phyloP scores from a whole-genome alignment of 352 stramenopile species.

The Phytophthora nicotianae region DNA sequence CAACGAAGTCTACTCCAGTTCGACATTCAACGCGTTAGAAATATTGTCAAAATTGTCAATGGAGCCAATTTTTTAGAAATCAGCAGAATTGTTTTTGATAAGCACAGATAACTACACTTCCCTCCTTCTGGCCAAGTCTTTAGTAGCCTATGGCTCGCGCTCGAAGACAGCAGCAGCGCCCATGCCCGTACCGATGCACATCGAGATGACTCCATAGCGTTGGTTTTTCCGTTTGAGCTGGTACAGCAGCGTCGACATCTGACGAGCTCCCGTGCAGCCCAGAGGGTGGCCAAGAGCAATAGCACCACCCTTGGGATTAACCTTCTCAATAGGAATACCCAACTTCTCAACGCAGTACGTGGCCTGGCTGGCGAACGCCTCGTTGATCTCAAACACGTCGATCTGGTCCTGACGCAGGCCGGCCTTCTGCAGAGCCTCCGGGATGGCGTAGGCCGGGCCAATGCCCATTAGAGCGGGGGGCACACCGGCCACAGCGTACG shows the following conservation, averaged over 20 bases:
- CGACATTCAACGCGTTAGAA: constrained; percentile 1
- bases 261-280: constrained; percentile 88
- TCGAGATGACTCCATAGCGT: constrained; percentile 91
- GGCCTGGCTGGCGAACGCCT: constrained; percentile 91
- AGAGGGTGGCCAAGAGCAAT: constrained; percentile 92
- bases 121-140: constrained; percentile 3
- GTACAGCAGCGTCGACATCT: constrained; percentile 92
- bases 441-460: constrained; percentile 83
- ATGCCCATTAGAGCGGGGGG: constrained; percentile 90
- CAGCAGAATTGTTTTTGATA: constrained; percentile 21
- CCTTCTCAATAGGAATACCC: constrained; percentile 75
- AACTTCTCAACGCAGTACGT: constrained; percentile 86
- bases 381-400: constrained; percentile 93
- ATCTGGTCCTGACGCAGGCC: constrained; percentile 76
- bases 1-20: background rate
- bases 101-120: constrained; percentile 14
- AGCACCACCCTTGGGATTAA: constrained; percentile 91
- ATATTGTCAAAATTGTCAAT: no score
- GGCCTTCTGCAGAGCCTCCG: constrained; percentile 73
- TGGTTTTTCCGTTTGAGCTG: constrained; percentile 90
- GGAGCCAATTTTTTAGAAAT: no score
- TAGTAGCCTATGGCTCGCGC: constrained; percentile 47
- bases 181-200: constrained; percentile 97
- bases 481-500: constrained; percentile 82
- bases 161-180: constrained; percentile 93